Evolutionary conservation across 2,329 filamentous ascomycete genomes (phyloP).

Genomic region (Acephala macrosclerotiorum): DNA sequence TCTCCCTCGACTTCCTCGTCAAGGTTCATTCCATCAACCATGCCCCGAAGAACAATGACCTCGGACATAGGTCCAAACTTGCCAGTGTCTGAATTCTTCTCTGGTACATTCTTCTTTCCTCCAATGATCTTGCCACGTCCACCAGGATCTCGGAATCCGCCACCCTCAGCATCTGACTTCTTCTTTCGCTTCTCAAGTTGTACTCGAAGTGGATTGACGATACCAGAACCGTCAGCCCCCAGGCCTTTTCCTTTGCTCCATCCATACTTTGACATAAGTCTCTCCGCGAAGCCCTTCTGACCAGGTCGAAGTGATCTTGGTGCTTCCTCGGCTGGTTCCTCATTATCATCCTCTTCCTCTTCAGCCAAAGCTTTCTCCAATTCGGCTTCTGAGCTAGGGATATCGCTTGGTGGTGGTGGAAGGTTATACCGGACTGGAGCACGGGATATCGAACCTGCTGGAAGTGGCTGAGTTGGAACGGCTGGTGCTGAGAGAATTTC

Average conservation of each 20-base stretch:
- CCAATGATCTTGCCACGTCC: constrained; percentile 83
- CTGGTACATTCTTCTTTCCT: constrained; percentile 62
- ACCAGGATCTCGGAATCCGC: constrained; percentile 73
- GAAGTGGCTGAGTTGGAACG: constrained; percentile 41
- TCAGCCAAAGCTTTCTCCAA: constrained; percentile 52
- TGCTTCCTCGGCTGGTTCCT: constrained; percentile 45
- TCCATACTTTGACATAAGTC: constrained; percentile 92
- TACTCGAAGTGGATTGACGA: constrained; percentile 82
- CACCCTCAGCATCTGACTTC: constrained; percentile 78
- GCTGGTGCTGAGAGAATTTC: constrained; percentile 44
- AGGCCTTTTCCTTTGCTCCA: constrained; percentile 90
- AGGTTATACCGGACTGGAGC: constrained; percentile 78
- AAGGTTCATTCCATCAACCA: constrained; percentile 86
- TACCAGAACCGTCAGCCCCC: constrained; percentile 82
- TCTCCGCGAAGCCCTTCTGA: constrained; percentile 84
- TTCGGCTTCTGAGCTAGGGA: constrained; percentile 60
- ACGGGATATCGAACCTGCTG: constrained; percentile 72
- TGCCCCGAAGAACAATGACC: constrained; percentile 82
- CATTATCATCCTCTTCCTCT: constrained; percentile 47
- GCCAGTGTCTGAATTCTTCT: constrained; percentile 51
- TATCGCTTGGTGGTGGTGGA: constrained; percentile 57
- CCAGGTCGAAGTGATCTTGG: constrained; percentile 74
- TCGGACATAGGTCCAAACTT: constrained; percentile 79
- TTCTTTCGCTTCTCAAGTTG: constrained; percentile 88
- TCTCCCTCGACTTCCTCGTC: constrained; percentile 75